A percentile compares a stretch with the other conserved stretches of the same genome.
Conservation (phyloP, 1,139 yeast species). For the Candida tetrigidarum region DNA sequence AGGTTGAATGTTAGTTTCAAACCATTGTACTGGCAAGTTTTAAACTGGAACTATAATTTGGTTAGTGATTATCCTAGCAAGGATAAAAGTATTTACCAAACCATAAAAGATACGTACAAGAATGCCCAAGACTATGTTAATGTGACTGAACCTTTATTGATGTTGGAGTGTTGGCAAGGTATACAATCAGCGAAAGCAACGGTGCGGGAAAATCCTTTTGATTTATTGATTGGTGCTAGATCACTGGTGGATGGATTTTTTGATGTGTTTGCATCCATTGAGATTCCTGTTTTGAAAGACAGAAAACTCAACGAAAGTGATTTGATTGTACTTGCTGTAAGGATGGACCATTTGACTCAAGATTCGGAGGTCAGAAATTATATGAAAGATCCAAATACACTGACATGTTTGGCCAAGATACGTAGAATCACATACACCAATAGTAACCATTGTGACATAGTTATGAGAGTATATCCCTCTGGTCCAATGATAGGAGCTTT, state of each 20-base stretch:
- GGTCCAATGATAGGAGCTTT: conserved; percentile 57
- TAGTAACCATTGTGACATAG: conserved; percentile 71
- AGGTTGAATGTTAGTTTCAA: conserved; percentile 79
- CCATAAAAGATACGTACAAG: conserved; percentile 50
- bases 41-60: conserved; percentile 78
- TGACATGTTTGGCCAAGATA: conserved; percentile 77
- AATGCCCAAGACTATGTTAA: conserved; percentile 66
- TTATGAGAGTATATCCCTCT: conserved; percentile 64
- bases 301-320: conserved; percentile 75
- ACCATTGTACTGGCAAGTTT: conserved; percentile 70
- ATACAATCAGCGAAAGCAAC: conserved; percentile 74
- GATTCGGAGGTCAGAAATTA: conserved; percentile 22
- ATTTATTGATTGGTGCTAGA: conserved; percentile 74
- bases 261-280: conserved; percentile 83
- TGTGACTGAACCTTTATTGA: conserved; percentile 75
- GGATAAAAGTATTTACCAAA: conserved; percentile 41
- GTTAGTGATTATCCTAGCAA: conserved; percentile 60
- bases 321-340: conserved; percentile 66
- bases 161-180: conserved; percentile 95
- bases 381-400: conserved; percentile 31
- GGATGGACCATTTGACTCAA: conserved; percentile 28
- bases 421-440: conserved; percentile 69
- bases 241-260: conserved; percentile 85
- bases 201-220: conserved; percentile 66
- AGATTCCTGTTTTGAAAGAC: conserved; percentile 53